These are phyloP conservation scores for Citrus inodora DNA, from an alignment of 345 rosid genomes.

Conservation along the genomic window DNA sequence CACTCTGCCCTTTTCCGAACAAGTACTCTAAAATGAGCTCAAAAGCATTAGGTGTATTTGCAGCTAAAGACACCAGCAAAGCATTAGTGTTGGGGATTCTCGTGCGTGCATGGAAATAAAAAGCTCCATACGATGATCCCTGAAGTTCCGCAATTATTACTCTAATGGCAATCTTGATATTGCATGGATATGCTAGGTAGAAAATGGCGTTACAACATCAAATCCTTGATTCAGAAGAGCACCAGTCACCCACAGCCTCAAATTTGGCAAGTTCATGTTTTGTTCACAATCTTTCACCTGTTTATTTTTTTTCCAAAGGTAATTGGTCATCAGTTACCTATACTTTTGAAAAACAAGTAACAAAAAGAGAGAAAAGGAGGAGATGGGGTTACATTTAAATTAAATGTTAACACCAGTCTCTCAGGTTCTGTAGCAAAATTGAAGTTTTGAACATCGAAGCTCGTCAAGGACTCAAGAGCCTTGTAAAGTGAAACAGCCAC, in stretches of 20 bases:
- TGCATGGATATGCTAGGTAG: constrained; percentile 3
- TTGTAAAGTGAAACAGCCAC: constrained; percentile 62
- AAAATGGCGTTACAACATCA: constrained; percentile 27
- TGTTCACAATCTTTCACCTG: constrained; percentile 56
- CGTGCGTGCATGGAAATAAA: background rate
- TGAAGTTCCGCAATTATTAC: background rate
- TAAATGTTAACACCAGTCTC: constrained; percentile 49
- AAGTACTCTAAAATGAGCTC: background rate
- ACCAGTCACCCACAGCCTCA: constrained; percentile 71
- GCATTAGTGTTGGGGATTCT: background rate
- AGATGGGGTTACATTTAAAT: constrained; percentile 42
- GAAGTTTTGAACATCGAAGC: constrained; percentile 65
- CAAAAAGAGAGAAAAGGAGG: background rate
- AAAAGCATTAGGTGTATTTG: background rate
- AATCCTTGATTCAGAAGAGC: constrained; percentile 83
- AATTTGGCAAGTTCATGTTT: constrained; percentile 50
- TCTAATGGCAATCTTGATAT: background rate
- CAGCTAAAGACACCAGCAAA: background rate
- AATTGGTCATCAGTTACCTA: background rate
- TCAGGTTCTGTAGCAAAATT: constrained; percentile 55
- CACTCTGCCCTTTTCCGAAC: background rate
- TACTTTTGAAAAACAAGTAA: background rate
- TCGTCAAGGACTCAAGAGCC: constrained; percentile 69
- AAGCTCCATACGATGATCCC: background rate
- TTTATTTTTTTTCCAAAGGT: background rate